Evolutionary conservation across 306 rosid species (phyloP).

Genomic region (Abrus precatorius): DNA sequence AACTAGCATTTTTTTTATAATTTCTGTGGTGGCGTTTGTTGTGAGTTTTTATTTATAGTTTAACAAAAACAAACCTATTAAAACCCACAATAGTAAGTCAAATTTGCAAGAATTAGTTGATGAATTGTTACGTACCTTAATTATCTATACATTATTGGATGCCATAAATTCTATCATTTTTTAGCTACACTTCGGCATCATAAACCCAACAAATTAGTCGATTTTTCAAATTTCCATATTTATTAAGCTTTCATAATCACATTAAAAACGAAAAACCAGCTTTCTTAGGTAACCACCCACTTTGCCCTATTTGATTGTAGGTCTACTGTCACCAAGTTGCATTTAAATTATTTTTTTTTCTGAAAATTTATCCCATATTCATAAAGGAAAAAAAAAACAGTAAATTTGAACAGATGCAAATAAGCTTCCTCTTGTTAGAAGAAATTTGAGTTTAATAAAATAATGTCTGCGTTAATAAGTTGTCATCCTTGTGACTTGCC

Average conservation of each 20-base stretch:
- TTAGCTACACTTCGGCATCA: neutral
- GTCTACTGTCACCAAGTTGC: neutral
- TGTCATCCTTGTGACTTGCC: slow-evolving; percentile 25
- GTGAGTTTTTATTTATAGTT: slow-evolving; percentile 24
- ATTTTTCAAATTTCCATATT: neutral
- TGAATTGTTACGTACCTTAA: slow-evolving; percentile 1
- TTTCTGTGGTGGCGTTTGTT: slow-evolving; percentile 16
- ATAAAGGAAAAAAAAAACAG: neutral
- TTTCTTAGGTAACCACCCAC: slow-evolving; percentile 42
- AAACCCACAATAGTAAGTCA: neutral
- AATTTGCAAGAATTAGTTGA: slow-evolving; percentile 44
- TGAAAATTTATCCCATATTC: neutral
- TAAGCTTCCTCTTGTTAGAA: neutral
- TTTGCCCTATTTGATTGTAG: slow-evolving; percentile 17
- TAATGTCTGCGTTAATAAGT: slow-evolving; percentile 12
- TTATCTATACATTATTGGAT: neutral
- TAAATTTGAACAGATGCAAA: neutral
- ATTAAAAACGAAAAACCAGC: neutral
- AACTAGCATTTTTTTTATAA: slow-evolving; percentile 34
- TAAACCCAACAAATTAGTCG: neutral
- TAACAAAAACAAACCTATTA: slow-evolving; percentile 47
- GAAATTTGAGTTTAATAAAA: neutral
- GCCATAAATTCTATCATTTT: neutral
- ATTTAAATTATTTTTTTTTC: no score
- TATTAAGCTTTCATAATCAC: neutral